Base-by-base conservation (phyloP, 2,329 filamentous ascomycete genomes). In the Botrytis pseudocinerea region DNA sequence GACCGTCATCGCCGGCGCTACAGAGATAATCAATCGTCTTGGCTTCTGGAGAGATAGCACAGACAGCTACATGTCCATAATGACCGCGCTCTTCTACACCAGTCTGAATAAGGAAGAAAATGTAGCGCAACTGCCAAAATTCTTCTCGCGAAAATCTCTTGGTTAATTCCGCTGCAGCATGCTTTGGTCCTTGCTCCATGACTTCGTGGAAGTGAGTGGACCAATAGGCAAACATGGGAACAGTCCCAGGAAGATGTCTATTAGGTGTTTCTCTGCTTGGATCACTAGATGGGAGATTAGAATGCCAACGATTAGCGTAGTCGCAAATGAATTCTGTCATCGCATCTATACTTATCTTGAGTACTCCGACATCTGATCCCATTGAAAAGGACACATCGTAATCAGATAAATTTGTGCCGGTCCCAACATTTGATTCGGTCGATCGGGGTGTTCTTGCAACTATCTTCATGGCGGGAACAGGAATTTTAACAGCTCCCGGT, bases 221-320 rank as follows among this genome's bases (percentile, higher is more conserved):
- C 28, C 63, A 22, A 18, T 64, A 71, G n/a, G 25, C 60, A 14
- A 46, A 63, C 57, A 71, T 42, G 4, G 57, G 69, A 42, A 40
- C 18, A 28, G 69, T 71, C 2, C 44, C 69, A 48, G 69, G 59
- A 20, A 54, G 35, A 7, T 54, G n/a, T 32, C 69, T 46, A 42
- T 64, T 64, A 42, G 44, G 69, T 64, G 35, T 71, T 20, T 32
- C 4, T 40, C 3, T 12, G 22, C 16, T 20, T 51, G 14, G 35
- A 32, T 64, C 59, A 22, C 8, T 40, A 12, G 32, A 64, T 42
- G 69, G 22, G 14, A 48, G 40, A n/a, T 40, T 9, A 38, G 60
- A 71, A 28, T 71, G 59, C 69, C 69, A 71, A 51, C 69, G 59
- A 38, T 71, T 71, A 16, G 69, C 69, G 28, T 71, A 71, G 32